Base-by-base conservation (phyloP, 2,329 filamentous ascomycete species). In the Aspergillus uvarum region DNA sequence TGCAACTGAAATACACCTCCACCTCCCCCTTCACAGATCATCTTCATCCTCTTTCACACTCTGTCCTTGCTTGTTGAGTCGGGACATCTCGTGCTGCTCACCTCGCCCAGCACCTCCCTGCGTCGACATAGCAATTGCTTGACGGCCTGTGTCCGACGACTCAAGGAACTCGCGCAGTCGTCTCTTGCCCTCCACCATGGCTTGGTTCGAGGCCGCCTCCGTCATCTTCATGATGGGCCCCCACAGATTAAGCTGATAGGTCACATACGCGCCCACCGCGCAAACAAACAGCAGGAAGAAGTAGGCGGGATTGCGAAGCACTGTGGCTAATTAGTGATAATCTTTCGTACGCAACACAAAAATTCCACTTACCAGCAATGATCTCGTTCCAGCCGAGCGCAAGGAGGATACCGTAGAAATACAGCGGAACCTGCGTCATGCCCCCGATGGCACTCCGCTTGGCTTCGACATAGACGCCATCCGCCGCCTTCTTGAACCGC, bases 371-470 rank as follows among this genome's bases (percentile, higher is more conserved):
- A 96, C 93, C 92, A 71, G 93, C 91, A 67, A 96, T 81, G 64
- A 99, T 93, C 78, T 99, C 95, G 77, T 99, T 99, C 95, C 95
- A 99, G n/a, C 95, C 95, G 52, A 99, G 82, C 22, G 92, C 91
- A 65, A 99, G 80, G 59, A 99, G 82, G 59, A 98, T 76, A 47
- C 87, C 91, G 70, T 97, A 99, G 77, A 99, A 97, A 78, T 97
- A 98, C 63, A 96, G 79, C 5, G 95, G 95, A 53, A 99, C 88
- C 76, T 97, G 93, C 4, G 93, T 91, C 69, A 99, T 91, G 59
- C 94, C 93, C 57, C 95, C 95, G 73, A 99, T 96, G 47, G 95
- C 95, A 73, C 94, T 93, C 60, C 95, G 87, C 83, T 99, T 99
- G 53, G 95, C 95, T 80, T 99, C 95, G 47, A 99, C 93, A 70